These are phyloP conservation scores for Letharia lupina DNA, from an alignment of 495 filamentous ascomycete genomes.

Conservation along the genomic window DNA sequence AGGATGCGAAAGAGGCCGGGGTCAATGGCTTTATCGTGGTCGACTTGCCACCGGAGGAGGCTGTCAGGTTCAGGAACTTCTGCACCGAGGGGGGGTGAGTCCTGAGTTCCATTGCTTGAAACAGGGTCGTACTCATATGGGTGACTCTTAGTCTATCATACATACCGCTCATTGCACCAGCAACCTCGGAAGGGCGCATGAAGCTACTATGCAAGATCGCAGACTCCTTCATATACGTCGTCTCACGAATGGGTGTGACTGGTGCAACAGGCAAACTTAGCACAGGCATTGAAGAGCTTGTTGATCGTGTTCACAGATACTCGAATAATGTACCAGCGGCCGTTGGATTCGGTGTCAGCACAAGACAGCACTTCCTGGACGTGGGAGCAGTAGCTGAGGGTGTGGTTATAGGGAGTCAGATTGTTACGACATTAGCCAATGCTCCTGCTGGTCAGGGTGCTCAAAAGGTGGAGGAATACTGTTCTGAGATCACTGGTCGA, in stretches of 20 bases:
- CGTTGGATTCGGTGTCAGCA: constrained; percentile 93
- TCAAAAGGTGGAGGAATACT: constrained; percentile 77
- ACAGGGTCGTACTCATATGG: not conserved
- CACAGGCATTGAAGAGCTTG: constrained; percentile 65
- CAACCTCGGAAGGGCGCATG: constrained; percentile 88
- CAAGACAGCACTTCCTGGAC: constrained; percentile 82
- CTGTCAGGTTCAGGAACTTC: constrained; percentile 77
- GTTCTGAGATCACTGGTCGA: constrained; percentile 68
- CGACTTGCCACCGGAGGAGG: constrained; percentile 94
- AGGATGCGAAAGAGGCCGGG: constrained; percentile 75
- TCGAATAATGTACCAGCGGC: constrained; percentile 86
- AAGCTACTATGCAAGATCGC: constrained; percentile 92
- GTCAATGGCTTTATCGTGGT: constrained; percentile 98
- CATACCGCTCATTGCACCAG: constrained; percentile 87
- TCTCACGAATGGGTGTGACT: constrained; percentile 94
- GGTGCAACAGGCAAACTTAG: constrained; percentile 80
- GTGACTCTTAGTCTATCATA: constrained; percentile 65
- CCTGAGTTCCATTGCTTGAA: constrained; percentile 12
- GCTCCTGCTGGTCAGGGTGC: constrained; percentile 61
- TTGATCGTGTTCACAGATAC: constrained; percentile 79
- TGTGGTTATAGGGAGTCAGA: constrained; percentile 95
- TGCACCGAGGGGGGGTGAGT: constrained; percentile 66
- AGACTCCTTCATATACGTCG: constrained; percentile 98
- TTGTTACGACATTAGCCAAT: constrained; percentile 68
- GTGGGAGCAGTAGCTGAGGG: constrained; percentile 81